A percentile compares a stretch with the other conserved stretches of the same genome.
These are phyloP conservation scores for Tricladium varicosporioides DNA, from an alignment of 2,329 filamentous ascomycete species.

Conservation along the genomic window DNA sequence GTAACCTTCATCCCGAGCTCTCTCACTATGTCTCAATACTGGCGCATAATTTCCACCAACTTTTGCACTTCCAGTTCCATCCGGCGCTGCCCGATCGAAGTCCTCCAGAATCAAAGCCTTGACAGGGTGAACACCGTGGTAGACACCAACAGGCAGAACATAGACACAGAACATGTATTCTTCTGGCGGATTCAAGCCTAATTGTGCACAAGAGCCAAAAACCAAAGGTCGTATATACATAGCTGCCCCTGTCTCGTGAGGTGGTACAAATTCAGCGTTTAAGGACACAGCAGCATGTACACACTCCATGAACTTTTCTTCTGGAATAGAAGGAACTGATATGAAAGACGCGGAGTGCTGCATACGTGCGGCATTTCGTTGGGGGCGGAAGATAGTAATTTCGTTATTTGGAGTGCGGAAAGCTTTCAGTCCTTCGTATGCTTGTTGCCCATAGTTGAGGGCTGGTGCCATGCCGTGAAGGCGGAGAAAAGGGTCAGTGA, in stretches of 20 bases:
- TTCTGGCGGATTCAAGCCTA: conserved; percentile 82
- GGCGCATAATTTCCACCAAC: conserved; percentile 95
- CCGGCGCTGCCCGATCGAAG: conserved; percentile 90
- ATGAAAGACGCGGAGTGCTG: conserved; percentile 81
- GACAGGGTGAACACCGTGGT: conserved; percentile 88
- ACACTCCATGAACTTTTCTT: conserved; percentile 71
- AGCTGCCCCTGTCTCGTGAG: conserved; percentile 81
- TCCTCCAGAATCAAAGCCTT: conserved; percentile 85
- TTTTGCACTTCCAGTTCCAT: conserved; percentile 89
- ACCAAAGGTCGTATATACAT: conserved; percentile 91
- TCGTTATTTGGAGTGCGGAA: conserved; percentile 73
- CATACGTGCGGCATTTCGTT: conserved; percentile 80
- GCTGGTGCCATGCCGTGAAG: conserved; percentile 94
- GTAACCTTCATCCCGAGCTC: conserved; percentile 73
- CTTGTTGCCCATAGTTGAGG: conserved; percentile 96
- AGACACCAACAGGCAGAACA: conserved; percentile 88
- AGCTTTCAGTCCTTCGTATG: conserved; percentile 97
- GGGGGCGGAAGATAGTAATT: conserved; percentile 86
- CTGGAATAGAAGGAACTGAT: conserved; percentile 78
- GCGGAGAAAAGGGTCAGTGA: conserved; percentile 78
- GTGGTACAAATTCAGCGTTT: conserved; percentile 90
- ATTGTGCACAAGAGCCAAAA: conserved; percentile 83
- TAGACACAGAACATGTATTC: conserved; percentile 92
- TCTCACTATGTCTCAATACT: conserved; percentile 83
- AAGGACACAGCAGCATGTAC: conserved; percentile 78